Base-by-base conservation (phyloP, 2,329 filamentous ascomycete genomes). In the Aspergillus nomiae region DNA sequence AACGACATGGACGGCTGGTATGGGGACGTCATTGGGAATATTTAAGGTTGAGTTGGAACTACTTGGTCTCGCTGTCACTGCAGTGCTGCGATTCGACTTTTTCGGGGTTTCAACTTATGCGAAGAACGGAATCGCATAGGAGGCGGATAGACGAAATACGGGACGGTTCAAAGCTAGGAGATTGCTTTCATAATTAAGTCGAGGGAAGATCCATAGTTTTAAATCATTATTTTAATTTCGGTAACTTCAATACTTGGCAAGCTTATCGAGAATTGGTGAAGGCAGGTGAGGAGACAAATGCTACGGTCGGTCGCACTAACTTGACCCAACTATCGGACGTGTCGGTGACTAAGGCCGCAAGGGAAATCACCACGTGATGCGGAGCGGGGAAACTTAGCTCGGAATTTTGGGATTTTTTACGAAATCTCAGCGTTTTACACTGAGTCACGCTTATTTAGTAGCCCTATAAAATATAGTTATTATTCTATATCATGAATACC, bases 1-100 rank as follows among this genome's bases (percentile, higher is more conserved):
- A 72, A 74, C 10, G 74, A 72, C 58, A 69, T 69, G 36, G 73
- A 69, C 19, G 67, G 57, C 34, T 69, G 73, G 36, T 74, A 74
- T 16, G 75, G 73, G 11, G 74, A 76, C 19, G 72, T 63, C 73
- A 76, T 76, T 46, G 53, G 30, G 21, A 26, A 26, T 6, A 19
- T 55, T 19, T 9, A 38, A 26, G 19, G 21, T 19, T 26, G 7
- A 14, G 26, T 26, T 28, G 14, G 32, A 34, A 26, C 38, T 48
- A 38, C 21, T 14, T 38, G 32, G n/a, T 8, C 10, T 55, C 32
- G 21, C n/a, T 26, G 14, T 34, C 19, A 21, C n/a, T 26, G 30
- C 10, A 34, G 51, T 38, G n/a, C 34, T 24, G 32, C 19, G 34
- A 24, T 55, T 41, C 32, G n/a, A 38, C 32, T 41, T 38, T 32